phyloP scores from a whole-genome alignment of 129 eudicot species.

The Lactuca sativa region DNA sequence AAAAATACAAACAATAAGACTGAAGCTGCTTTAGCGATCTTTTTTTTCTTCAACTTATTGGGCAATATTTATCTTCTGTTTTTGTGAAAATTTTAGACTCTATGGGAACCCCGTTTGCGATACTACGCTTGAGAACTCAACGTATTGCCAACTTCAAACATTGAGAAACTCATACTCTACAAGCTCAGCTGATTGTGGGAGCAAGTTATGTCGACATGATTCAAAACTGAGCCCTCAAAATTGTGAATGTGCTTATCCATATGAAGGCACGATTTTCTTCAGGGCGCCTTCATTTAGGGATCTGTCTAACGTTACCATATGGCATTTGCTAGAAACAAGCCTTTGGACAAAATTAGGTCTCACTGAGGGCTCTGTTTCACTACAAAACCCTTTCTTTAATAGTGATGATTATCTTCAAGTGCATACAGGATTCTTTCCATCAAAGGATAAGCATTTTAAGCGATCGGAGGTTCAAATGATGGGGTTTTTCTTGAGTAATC shows the following conservation, averaged over 20 bases:
- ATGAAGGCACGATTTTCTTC: conserved; percentile 75
- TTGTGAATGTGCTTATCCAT: conserved; percentile 88
- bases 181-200: conserved; percentile 66
- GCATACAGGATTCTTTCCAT: conserved; percentile 67
- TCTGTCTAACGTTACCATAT: conserved; percentile 55
- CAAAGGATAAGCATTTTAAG: conserved; percentile 55
- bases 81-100: conserved; percentile 43
- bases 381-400: conserved; percentile 70
- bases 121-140: conserved; percentile 43
- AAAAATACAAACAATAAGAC: too few species aligned
- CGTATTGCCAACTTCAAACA: conserved; percentile 70
- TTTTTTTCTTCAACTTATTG: too few species aligned
- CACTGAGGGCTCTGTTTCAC: conserved; percentile 71
- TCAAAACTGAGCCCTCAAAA: conserved; percentile 68
- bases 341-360: conserved; percentile 70
- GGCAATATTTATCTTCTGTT: background rate
- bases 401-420: conserved; percentile 74
- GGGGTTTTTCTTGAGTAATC: conserved; percentile 80
- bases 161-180: conserved; percentile 62
- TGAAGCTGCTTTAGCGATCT: too few species aligned
- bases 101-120: conserved; percentile 86
- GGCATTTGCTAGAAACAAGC: conserved; percentile 79
- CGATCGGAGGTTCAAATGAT: conserved; percentile 64
- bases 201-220: conserved; percentile 48
- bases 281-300: conserved; percentile 81